Conservation (phyloP, 208 protist genomes). For the Trypanosomatidae sp. region DNA sequence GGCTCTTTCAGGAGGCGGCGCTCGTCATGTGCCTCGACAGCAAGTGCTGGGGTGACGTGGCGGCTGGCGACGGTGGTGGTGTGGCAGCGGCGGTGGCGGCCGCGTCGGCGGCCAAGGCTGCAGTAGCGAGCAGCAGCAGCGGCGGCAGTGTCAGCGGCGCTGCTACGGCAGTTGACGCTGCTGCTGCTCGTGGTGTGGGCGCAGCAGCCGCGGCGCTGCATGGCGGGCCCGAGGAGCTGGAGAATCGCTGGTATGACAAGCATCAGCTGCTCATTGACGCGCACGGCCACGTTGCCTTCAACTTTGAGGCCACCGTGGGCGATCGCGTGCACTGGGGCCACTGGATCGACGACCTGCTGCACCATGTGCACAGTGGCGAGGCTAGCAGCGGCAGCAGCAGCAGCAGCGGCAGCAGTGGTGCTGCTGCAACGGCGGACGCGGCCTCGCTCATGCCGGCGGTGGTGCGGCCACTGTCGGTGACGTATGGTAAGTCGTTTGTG, state of each 20-base stretch:
- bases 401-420: conserved; percentile 15
- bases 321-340: conserved; percentile 70
- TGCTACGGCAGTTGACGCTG: conserved; percentile 14
- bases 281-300: conserved; percentile 73
- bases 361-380: conserved; percentile 11
- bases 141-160: conserved; percentile 34
- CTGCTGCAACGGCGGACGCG: conserved; percentile 5
- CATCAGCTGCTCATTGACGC: conserved; percentile 84
- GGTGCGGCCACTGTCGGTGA: conserved; percentile 46
- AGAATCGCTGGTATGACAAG: conserved; percentile 91
- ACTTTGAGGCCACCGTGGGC: conserved; percentile 74
- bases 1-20: conserved; percentile 53
- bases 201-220: conserved; percentile 40
- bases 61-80: conserved; percentile 11
- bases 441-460: conserved; percentile 9
- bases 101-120: background rate
- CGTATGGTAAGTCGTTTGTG: conserved; percentile 73
- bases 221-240: conserved; percentile 51
- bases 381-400: background rate
- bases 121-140: conserved; percentile 14
- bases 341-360: conserved; percentile 66
- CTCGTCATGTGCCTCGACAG: conserved; percentile 74
- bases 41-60: conserved; percentile 21
- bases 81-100: background rate
- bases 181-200: background rate